A percentile compares a stretch with the other conserved stretches of the same genome.
phyloP scores from a whole-genome alignment of 2,329 filamentous ascomycete species.

The Chrysoporthe cubensis region DNA sequence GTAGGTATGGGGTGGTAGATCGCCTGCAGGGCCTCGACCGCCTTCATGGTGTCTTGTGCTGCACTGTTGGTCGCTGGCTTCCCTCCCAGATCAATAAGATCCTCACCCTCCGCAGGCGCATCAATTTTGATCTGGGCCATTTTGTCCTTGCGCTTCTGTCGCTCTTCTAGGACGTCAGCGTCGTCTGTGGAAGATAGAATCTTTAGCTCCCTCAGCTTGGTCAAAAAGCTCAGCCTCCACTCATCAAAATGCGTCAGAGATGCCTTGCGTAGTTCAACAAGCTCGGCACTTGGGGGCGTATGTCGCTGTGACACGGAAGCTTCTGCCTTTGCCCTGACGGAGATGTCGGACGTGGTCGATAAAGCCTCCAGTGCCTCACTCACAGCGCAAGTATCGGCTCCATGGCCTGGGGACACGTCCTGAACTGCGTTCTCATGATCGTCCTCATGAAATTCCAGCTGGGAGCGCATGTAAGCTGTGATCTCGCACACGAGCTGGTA shows the following conservation, averaged over 20 bases:
- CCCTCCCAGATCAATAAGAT: constrained; percentile 48
- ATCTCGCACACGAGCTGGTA: constrained; percentile 56
- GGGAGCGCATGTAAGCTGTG: constrained; percentile 56
- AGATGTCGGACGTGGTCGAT: constrained; percentile 28
- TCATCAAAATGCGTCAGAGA: constrained; percentile 72
- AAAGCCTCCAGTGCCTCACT: constrained; percentile 34
- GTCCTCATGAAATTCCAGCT: constrained; percentile 47
- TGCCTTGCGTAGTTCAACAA: constrained; percentile 48
- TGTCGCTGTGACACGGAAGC: constrained; percentile 20
- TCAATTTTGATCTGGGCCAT: constrained; percentile 44
- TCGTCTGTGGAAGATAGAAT: constrained; percentile 54
- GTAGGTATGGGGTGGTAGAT: constrained; percentile 59
- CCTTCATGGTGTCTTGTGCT: constrained; percentile 39
- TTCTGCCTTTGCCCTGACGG: constrained; percentile 17
- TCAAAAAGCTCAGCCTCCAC: constrained; percentile 76
- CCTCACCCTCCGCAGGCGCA: constrained; percentile 41
- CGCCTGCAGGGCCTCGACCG: constrained; percentile 50
- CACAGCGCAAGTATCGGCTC: not conserved
- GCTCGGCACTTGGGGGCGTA: constrained; percentile 36
- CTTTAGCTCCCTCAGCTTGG: constrained; percentile 68
- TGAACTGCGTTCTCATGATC: not conserved
- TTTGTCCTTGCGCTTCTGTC: constrained; percentile 49
- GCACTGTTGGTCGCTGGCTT: constrained; percentile 11
- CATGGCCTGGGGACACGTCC: not conserved
- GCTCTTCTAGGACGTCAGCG: constrained; percentile 49